Evolutionary conservation across 1,139 yeast species (phyloP), one percentile per base, ranked within the genome.

Genomic region (Hyphopichia buzzinii): DNA sequence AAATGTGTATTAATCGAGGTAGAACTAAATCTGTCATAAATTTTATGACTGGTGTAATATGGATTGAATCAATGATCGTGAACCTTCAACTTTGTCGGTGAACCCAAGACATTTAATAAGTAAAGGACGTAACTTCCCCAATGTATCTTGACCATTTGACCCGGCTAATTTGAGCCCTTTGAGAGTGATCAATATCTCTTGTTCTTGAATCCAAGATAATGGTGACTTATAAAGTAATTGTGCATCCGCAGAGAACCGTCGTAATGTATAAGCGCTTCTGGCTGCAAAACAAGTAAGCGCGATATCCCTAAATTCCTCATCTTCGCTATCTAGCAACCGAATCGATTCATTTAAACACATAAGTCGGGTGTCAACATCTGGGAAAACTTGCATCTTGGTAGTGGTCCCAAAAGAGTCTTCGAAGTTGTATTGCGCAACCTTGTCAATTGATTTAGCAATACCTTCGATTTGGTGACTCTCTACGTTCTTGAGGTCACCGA

Each of bases 201-300:
- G 54, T 36, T 57, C 57, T 41, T 68, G 74, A 8, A 67, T 47
- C 34, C 54, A 55, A n/a, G 70, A 58, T 12, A 67, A 44, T 2
- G 76, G 75, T 32, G 60, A 52, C 30, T 49, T 51, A 31, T 50
- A 49, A 11, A 58, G 43, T 23, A 68, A 54, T 39, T 47, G 51
- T 33, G 50, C 51, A 36, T 67, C 73, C 31, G 64, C 65, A 14
- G 68, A 50, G 31, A 64, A 58, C 37, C 73, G 46, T 33, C 74
- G 50, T 17, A 70, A 43, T 11, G 63, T 44, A 41, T 67, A 63
- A 3, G 67, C 56, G 25, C 59, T 51, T 21, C 77, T 44, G 8
- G 57, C 46, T 4, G 60, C 42, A 19, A 67, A 57, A 35, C 44
- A 62, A 15, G 49, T 40, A 16, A 55, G 50, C 17, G 63, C 50